These are phyloP conservation scores for Limnanthes douglasii DNA, from an alignment of 345 rosid species.

Conservation along the genomic window DNA sequence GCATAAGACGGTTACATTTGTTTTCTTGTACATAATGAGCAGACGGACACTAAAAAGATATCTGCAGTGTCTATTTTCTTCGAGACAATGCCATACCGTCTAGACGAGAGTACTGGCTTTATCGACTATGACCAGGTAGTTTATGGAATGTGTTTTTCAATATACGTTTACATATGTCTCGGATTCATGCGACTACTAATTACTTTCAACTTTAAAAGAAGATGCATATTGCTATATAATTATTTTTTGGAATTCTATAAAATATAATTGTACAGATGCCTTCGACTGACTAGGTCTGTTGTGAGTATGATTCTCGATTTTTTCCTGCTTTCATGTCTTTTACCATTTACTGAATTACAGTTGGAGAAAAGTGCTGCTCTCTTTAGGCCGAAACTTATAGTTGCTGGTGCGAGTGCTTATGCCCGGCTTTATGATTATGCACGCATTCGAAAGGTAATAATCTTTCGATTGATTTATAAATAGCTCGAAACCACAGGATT, in stretches of 20 bases:
- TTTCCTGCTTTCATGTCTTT: too few relatives aligned
- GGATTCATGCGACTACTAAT: not conserved
- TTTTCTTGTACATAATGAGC: slow-evolving; percentile 14
- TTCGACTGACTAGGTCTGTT: too few relatives aligned
- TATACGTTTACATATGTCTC: too few relatives aligned
- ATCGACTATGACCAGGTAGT: slow-evolving; percentile 95
- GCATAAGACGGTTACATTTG: not conserved
- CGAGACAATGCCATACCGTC: slow-evolving; percentile 95
- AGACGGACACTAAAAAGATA: slow-evolving; percentile 98
- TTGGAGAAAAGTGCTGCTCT: slow-evolving; percentile 91
- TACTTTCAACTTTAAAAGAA: too few relatives aligned
- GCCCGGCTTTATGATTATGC: slow-evolving; percentile 88
- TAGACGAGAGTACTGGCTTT: slow-evolving; percentile 90
- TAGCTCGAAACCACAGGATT: too few relatives aligned
- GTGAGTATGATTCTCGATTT: too few relatives aligned
- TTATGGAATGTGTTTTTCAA: not conserved
- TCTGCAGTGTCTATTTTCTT: slow-evolving; percentile 98
- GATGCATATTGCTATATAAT: too few relatives aligned
- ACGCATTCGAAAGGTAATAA: slow-evolving; percentile 71
- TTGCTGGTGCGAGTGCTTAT: slow-evolving; percentile 98
- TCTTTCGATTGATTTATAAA: not conserved
- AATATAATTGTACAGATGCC: too few relatives aligned
- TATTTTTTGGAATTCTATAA: too few relatives aligned
- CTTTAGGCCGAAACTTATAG: slow-evolving; percentile 89
- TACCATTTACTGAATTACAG: slow-evolving; percentile 20